phyloP scores from a whole-genome alignment of 768 basidiomycete species.

The Hirschioporus abietinus region DNA sequence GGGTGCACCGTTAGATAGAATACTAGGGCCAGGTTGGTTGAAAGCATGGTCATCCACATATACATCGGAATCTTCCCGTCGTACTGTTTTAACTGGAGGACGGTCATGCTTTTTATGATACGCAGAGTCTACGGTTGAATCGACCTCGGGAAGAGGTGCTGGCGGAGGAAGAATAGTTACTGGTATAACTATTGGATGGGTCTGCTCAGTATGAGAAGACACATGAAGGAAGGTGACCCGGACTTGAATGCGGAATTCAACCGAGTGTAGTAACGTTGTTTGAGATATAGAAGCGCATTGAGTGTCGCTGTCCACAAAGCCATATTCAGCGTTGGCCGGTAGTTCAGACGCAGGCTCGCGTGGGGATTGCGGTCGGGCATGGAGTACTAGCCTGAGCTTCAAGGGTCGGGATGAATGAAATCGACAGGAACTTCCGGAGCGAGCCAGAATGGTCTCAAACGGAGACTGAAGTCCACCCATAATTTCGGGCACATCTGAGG shows the following conservation, averaged over 20 bases:
- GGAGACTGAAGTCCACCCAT: constrained; percentile 33
- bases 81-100: constrained; percentile 65
- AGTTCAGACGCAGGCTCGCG: constrained; percentile 45
- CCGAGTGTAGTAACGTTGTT: constrained; percentile 74
- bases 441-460: constrained; percentile 57
- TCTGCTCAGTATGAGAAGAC: constrained; percentile 58
- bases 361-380: constrained; percentile 42
- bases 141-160: constrained; percentile 75
- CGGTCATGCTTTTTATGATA: constrained; percentile 88
- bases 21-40: constrained; percentile 73
- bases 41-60: constrained; percentile 36
- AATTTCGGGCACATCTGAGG: constrained; percentile 18
- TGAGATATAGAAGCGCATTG: constrained; percentile 78
- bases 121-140: constrained; percentile 63
- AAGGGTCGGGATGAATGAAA: constrained; percentile 76
- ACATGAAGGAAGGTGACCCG: constrained; percentile 75
- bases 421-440: constrained; percentile 88
- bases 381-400: constrained; percentile 76
- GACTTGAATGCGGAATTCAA: constrained; percentile 71
- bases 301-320: constrained; percentile 48
- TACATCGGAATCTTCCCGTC: constrained; percentile 60
- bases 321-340: constrained; percentile 33
- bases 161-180: constrained; percentile 67
- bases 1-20: constrained; percentile 56
- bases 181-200: constrained; percentile 62